phyloP scores from a whole-genome alignment of 2,329 filamentous ascomycete genomes.

The Paraphaeosphaeria minitans region DNA sequence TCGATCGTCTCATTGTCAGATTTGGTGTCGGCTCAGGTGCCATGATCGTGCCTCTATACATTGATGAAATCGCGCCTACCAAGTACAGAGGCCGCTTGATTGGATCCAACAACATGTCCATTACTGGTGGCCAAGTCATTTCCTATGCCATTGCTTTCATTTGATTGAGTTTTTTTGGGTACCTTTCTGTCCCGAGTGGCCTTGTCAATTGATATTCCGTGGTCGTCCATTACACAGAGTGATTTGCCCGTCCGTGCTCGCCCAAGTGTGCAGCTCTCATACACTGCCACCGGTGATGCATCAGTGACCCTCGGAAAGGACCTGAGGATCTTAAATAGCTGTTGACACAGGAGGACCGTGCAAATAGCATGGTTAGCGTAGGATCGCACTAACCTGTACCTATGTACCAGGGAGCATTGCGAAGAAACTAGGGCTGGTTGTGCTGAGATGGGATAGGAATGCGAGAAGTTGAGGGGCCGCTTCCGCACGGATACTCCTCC shows the following conservation, averaged over 20 bases:
- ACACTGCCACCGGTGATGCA: neutral
- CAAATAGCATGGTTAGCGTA: neutral
- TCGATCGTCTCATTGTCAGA: constrained; percentile 55
- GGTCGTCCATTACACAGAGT: constrained; percentile 29
- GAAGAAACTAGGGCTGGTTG: neutral
- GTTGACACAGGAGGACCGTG: neutral
- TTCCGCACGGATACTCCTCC: neutral
- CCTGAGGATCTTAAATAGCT: no score
- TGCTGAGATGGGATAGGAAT: constrained; percentile 4
- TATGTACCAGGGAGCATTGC: neutral
- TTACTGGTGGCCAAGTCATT: constrained; percentile 38
- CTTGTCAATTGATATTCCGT: constrained; percentile 56
- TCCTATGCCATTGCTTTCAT: constrained; percentile 46
- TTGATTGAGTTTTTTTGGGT: constrained; percentile 54
- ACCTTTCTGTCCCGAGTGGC: constrained; percentile 49
- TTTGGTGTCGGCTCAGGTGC: constrained; percentile 58
- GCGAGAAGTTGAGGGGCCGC: constrained; percentile 1
- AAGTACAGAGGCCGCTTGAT: constrained; percentile 58
- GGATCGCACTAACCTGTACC: neutral
- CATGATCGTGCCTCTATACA: constrained; percentile 56
- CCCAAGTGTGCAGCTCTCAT: no score
- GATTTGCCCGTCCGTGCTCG: no score
- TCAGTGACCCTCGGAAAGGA: neutral
- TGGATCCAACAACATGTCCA: constrained; percentile 55
- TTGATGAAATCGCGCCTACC: constrained; percentile 57